Evolutionary conservation across 495 filamentous ascomycete genomes (phyloP).

Genomic region (Aspergillus cavernicola): DNA sequence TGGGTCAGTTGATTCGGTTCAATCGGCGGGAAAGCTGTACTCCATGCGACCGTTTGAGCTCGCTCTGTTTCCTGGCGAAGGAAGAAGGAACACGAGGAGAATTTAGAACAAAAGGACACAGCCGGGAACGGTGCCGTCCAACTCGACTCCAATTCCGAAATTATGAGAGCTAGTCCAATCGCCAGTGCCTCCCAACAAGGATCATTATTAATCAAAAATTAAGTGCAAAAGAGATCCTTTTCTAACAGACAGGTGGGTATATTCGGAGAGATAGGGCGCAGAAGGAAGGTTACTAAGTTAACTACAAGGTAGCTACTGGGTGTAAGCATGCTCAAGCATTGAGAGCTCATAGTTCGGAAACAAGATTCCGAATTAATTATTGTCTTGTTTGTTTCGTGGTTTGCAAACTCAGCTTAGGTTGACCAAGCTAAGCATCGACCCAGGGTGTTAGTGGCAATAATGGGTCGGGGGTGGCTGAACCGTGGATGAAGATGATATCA

Average conservation of each 20-base stretch:
- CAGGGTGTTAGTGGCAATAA: background rate
- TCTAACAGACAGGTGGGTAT: background rate
- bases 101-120: background rate
- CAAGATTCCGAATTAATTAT: background rate
- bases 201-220: background rate
- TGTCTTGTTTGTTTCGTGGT: background rate
- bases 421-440: slow-evolving; percentile 2
- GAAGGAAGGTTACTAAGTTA: no score
- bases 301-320: no score
- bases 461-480: no score
- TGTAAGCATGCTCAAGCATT: no score
- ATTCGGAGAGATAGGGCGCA: background rate
- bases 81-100: background rate
- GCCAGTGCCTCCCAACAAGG: background rate
- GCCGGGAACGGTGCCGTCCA: background rate
- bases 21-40: background rate
- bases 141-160: background rate
- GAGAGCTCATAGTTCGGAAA: background rate
- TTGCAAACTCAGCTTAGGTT: background rate
- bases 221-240: background rate
- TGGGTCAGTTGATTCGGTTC: background rate
- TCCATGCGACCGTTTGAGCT: background rate
- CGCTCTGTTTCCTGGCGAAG: background rate
- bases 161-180: background rate
- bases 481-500: no score